These are phyloP conservation scores for Fusarium burgessii DNA, from an alignment of 2,329 filamentous ascomycete genomes.

Conservation along the genomic window DNA sequence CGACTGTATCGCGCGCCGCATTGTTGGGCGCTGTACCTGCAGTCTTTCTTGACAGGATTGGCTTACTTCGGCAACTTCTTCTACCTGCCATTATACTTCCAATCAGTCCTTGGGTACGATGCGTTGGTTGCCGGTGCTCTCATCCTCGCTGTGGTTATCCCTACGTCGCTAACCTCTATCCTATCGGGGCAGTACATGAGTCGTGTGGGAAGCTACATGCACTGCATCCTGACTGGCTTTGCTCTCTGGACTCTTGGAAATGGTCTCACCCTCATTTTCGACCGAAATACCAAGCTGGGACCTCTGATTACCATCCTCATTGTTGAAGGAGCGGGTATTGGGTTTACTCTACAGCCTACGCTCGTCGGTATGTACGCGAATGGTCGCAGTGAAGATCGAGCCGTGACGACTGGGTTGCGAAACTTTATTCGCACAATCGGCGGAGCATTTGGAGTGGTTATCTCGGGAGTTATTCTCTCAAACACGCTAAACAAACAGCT, in stretches of 20 bases:
- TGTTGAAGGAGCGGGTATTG: neutral
- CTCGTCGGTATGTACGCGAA: neutral
- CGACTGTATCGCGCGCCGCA: neutral
- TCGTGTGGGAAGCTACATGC: neutral
- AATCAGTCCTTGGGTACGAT: neutral
- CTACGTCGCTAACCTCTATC: neutral
- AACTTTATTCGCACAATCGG: constrained; percentile 14
- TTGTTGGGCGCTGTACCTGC: neutral
- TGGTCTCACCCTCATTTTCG: neutral
- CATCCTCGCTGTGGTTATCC: neutral
- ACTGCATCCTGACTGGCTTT: neutral
- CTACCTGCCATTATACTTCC: neutral
- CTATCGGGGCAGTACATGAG: constrained; percentile 16
- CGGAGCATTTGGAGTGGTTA: constrained; percentile 2
- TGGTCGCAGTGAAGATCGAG: neutral
- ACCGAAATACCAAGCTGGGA: neutral
- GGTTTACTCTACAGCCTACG: neutral
- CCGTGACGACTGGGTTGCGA: neutral
- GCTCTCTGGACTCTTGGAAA: constrained; percentile 9
- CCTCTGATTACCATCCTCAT: neutral
- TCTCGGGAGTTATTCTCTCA: neutral
- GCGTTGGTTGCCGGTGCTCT: neutral
- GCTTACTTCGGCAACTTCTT: neutral
- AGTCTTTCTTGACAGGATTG: neutral
- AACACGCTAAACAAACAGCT: neutral